Conservation (phyloP, 352 stramenopile species). For the Globisporangium orthogonon region DNA sequence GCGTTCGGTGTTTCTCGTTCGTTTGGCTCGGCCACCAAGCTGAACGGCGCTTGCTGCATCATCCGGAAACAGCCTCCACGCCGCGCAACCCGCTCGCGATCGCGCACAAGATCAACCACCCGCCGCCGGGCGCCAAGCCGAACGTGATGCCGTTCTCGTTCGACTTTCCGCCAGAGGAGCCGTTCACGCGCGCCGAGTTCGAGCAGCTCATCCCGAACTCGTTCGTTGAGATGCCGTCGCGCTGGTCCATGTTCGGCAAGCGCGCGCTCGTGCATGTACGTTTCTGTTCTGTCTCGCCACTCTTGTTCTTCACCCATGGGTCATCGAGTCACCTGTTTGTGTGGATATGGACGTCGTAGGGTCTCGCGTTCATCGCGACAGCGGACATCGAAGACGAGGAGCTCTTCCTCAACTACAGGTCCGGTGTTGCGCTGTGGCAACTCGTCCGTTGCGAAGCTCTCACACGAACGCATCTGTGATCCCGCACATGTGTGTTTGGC, state of each 20-base stretch:
- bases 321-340: not conserved
- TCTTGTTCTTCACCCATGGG: too few species aligned
- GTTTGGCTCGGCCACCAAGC: too few species aligned
- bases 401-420: slow-evolving; percentile 79
- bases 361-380: slow-evolving; percentile 68
- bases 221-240: slow-evolving; percentile 75
- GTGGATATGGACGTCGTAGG: slow-evolving; percentile 20
- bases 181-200: slow-evolving; percentile 53
- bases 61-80: slow-evolving; percentile 27
- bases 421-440: too few species aligned
- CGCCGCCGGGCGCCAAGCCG: slow-evolving; percentile 46
- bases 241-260: slow-evolving; percentile 80
- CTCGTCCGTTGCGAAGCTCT: not conserved
- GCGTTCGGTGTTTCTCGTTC: not conserved
- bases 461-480: not conserved
- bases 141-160: slow-evolving; percentile 83
- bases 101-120: slow-evolving; percentile 86
- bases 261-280: slow-evolving; percentile 79
- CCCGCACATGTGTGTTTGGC: not conserved
- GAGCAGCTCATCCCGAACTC: slow-evolving; percentile 75
- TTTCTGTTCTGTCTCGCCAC: not conserved
- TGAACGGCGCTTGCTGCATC: not conserved
- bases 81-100: slow-evolving; percentile 66
- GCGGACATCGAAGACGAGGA: slow-evolving; percentile 81
- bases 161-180: slow-evolving; percentile 73